These are phyloP conservation scores for Trebouxia sp. DNA, from an alignment of 139 green algal species.

Conservation along the genomic window DNA sequence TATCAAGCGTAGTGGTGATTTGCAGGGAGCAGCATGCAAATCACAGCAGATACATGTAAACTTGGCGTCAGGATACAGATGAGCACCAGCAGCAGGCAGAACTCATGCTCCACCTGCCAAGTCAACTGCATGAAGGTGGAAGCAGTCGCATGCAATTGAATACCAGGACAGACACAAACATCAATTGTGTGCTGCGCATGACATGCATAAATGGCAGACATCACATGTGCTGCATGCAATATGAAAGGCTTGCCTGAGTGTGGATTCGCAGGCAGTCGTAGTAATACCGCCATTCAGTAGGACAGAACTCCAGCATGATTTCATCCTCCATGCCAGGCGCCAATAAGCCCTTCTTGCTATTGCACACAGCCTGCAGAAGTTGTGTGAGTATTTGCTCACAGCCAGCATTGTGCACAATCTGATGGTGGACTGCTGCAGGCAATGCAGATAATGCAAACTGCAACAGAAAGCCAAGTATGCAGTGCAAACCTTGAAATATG, in stretches of 20 bases:
- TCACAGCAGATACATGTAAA: not conserved
- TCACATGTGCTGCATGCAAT: not conserved
- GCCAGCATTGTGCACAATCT: not conserved
- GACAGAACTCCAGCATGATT: conserved; percentile 59
- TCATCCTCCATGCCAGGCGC: conserved; percentile 57
- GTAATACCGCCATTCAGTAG: conserved; percentile 61
- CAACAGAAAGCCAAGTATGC: not conserved
- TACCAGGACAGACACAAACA: not conserved
- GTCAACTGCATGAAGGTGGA: not conserved
- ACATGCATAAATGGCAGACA: not conserved
- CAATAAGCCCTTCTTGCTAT: conserved; percentile 56
- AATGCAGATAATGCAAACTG: not conserved
- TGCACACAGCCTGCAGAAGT: conserved; percentile 42
- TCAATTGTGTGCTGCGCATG: too few relatives aligned
- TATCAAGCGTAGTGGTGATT: not conserved
- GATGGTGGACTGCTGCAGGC: not conserved
- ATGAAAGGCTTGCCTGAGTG: conserved; percentile 42
- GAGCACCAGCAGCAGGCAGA: not conserved
- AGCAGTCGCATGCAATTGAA: not conserved
- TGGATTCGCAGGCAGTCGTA: conserved; percentile 63
- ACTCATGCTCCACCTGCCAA: not conserved
- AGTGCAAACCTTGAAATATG: conserved; percentile 22
- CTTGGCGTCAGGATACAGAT: not conserved
- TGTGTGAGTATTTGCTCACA: not conserved
- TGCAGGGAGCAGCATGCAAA: not conserved